A percentile compares a stretch with the other conserved stretches of the same genome.
phyloP scores from a whole-genome alignment of 495 filamentous ascomycete species.

The Tuber microsphaerosporum region DNA sequence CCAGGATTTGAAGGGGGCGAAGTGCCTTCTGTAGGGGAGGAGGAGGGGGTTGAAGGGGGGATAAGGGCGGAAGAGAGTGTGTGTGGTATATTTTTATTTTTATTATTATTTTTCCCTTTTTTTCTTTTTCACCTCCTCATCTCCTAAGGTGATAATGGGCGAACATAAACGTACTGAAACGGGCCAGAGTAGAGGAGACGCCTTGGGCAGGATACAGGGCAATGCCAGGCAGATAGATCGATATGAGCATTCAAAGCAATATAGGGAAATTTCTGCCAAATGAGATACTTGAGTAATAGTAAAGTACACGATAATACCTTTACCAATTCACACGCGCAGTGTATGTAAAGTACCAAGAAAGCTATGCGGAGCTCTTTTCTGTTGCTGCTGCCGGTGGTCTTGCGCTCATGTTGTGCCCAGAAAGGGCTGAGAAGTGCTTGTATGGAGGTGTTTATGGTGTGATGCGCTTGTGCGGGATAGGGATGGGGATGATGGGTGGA shows the following conservation, averaged over 20 bases:
- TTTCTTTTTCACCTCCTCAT: slow-evolving; percentile 25
- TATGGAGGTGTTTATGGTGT: not conserved
- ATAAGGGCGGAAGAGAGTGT: slow-evolving; percentile 14
- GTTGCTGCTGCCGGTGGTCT: slow-evolving; percentile 23
- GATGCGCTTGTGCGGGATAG: not conserved
- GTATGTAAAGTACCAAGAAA: not conserved
- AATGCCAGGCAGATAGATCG: slow-evolving; percentile 10
- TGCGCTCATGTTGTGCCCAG: slow-evolving; percentile 18
- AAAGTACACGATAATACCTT: not conserved
- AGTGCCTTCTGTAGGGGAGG: slow-evolving; percentile 8
- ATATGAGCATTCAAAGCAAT: not conserved
- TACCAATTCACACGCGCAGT: slow-evolving; percentile 18
- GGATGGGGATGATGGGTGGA: slow-evolving; percentile 9
- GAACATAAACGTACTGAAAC: slow-evolving; percentile 21
- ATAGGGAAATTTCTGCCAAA: not conserved
- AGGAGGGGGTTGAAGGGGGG: slow-evolving; percentile 18
- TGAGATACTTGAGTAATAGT: not conserved
- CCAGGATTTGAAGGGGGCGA: slow-evolving; percentile 22
- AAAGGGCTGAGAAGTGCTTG: slow-evolving; percentile 9
- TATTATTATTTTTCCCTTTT: slow-evolving; percentile 4
- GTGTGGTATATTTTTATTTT: slow-evolving; percentile 18
- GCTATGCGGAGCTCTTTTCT: slow-evolving; percentile 17
- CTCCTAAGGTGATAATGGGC: slow-evolving; percentile 22
- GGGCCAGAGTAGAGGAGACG: slow-evolving; percentile 13
- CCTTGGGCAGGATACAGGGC: slow-evolving; percentile 35